Evolutionary conservation across 202 grass and related monocot species (phyloP).

Genomic region (Brachypodium distachyon): DNA sequence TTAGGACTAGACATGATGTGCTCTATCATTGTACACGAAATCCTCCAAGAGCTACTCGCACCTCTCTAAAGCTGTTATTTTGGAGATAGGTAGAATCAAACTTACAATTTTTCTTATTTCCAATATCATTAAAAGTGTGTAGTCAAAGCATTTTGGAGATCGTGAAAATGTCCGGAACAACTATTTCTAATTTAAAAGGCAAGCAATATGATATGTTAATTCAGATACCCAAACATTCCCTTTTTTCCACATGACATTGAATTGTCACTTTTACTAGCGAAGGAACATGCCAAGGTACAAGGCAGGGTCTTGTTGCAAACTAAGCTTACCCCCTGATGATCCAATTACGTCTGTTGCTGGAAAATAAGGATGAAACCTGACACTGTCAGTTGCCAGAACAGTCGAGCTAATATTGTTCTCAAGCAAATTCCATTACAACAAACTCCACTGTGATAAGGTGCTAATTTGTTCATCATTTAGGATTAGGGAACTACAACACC

Average conservation of each 20-base stretch:
- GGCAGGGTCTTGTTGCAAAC: background rate
- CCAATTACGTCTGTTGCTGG: background rate
- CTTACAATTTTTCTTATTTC: background rate
- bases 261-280: background rate
- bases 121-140: background rate
- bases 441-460: background rate
- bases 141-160: background rate
- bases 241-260: background rate
- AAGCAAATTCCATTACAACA: background rate
- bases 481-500: conserved; percentile 3
- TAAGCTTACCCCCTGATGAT: background rate
- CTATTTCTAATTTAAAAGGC: no score
- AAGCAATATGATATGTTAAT: background rate
- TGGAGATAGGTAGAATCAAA: background rate
- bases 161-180: background rate
- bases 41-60: background rate
- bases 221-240: background rate
- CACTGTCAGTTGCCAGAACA: background rate
- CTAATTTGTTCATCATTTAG: background rate
- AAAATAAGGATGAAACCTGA: background rate
- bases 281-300: background rate
- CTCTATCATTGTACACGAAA: background rate
- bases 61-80: no score
- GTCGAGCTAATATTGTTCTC: background rate
- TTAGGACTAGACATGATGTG: background rate